Evolutionary conservation across 2,329 filamentous ascomycete species (phyloP), one percentile per base, ranked within the genome.

Genomic region (Dactylellina sp.): DNA sequence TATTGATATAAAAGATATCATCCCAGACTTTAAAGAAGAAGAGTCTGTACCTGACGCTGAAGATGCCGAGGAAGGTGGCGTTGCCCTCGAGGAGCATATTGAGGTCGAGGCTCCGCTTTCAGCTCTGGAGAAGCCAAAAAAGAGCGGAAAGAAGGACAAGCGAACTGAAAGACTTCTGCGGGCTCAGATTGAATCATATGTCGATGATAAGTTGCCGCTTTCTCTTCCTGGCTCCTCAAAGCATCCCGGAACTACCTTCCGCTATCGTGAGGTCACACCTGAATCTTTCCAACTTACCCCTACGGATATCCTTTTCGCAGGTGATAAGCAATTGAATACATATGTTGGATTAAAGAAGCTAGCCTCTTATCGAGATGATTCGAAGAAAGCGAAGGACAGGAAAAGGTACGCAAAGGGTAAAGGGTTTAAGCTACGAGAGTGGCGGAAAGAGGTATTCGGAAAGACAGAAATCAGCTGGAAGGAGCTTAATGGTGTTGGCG

Each of bases 331-430:
- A 61, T 87, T 99, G 76, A 99, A 99, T 81, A 86, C 93, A 76
- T 99, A 90, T 79, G 94, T 90, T 3, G 94, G 95, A 5, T 84
- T 99, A 79, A 99, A 99, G 86, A 98, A 97, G 83, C 87, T 97
- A 71, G 93, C 94, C 2, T 85, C 91, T 3, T 99, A 95, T 84
- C 87, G 95, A 65, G 93, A 97, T 80, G 84, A 85, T 1, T 91
- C 93, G 78, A 95, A 96, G 86, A 98, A 98, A 85, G 86, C 86
- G 77, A 91, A 89, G 79, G 95, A 99, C 80, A 88, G 89, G 83
- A 97, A 96, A 85, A 86, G 87, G 78, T 85, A 98, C 28, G 91
- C 92, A 76, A 99, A 98, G 87, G 98, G 98, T 84, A 92, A 91
- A 6, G 86, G 94, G 18, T 75, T 68, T 24, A 75, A 75, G 28